Evolutionary conservation across 1,139 yeast species (phyloP).

Genomic region (Eremothecium coryli): DNA sequence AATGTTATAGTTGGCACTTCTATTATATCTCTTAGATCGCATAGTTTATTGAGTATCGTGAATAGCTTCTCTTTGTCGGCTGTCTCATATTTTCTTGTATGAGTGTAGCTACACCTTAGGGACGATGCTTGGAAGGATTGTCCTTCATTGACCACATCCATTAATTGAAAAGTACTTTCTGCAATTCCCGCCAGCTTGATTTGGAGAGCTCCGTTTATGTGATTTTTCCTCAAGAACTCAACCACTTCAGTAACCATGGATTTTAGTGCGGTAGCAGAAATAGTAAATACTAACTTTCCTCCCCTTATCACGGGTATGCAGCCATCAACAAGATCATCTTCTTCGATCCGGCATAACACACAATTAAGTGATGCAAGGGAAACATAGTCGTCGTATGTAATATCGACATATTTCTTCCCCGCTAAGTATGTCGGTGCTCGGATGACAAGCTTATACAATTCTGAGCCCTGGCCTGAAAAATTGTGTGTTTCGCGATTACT

Average conservation of each 20-base stretch:
- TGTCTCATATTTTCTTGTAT: background rate
- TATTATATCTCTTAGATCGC: conserved; percentile 38
- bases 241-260: conserved; percentile 41
- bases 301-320: conserved; percentile 42
- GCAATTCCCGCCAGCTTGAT: conserved; percentile 28
- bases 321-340: conserved; percentile 43
- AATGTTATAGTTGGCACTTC: conserved; percentile 44
- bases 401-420: conserved; percentile 29
- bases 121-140: background rate
- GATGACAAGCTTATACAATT: conserved; percentile 37
- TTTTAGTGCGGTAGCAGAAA: conserved; percentile 48
- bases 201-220: conserved; percentile 30
- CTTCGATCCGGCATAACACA: conserved; percentile 35
- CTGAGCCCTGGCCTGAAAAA: conserved; percentile 30
- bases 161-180: conserved; percentile 13
- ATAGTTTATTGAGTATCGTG: conserved; percentile 28
- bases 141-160: background rate
- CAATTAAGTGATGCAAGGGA: conserved; percentile 32
- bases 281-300: conserved; percentile 38
- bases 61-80: background rate
- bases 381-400: conserved; percentile 35
- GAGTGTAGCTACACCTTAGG: background rate
- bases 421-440: background rate
- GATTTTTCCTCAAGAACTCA: conserved; percentile 29
- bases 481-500: conserved; percentile 33